Percentiles rank a stretch among this genome's conserved stretches.
These are phyloP conservation scores for Blastobotrys raffinosifermentans DNA, from an alignment of 1,139 yeast genomes.

Conservation along the genomic window DNA sequence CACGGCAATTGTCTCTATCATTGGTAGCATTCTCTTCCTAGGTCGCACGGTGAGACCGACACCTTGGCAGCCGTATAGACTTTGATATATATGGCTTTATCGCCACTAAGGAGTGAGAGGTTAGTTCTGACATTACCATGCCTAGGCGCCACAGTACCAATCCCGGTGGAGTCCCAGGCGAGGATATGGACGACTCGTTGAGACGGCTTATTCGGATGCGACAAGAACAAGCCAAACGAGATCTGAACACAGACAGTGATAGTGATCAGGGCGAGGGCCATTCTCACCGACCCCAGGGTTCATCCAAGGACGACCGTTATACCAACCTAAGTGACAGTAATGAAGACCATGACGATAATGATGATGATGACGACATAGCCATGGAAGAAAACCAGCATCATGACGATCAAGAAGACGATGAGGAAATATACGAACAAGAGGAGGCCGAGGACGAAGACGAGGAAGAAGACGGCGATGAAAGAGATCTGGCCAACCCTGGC, in stretches of 20 bases:
- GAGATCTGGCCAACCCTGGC: constrained; percentile 4
- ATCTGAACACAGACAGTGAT: background rate
- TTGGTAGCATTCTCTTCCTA: too few relatives aligned
- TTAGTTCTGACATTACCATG: too few relatives aligned
- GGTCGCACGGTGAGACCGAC: too few relatives aligned
- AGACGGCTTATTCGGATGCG: constrained; percentile 7
- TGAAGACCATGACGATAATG: background rate
- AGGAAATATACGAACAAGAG: constrained; percentile 3
- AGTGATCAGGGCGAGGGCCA: too few relatives aligned
- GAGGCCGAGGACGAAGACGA: constrained; percentile 8
- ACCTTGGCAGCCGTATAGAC: too few relatives aligned
- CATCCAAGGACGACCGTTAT: too few relatives aligned
- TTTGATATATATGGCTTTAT: too few relatives aligned
- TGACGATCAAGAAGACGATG: constrained; percentile 6
- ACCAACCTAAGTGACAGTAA: too few relatives aligned
- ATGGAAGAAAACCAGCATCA: background rate
- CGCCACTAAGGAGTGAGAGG: too few relatives aligned
- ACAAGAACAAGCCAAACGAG: constrained; percentile 3
- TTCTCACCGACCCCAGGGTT: too few relatives aligned
- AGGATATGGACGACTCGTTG: constrained; percentile 8
- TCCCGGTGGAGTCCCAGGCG: constrained; percentile 1
- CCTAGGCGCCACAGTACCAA: too few relatives aligned
- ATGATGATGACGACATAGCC: constrained; percentile 1
- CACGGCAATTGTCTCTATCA: too few relatives aligned
- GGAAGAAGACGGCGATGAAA: constrained; percentile 19